Conservation (phyloP, 106 monocot species). For the Cymbidium sinense region DNA sequence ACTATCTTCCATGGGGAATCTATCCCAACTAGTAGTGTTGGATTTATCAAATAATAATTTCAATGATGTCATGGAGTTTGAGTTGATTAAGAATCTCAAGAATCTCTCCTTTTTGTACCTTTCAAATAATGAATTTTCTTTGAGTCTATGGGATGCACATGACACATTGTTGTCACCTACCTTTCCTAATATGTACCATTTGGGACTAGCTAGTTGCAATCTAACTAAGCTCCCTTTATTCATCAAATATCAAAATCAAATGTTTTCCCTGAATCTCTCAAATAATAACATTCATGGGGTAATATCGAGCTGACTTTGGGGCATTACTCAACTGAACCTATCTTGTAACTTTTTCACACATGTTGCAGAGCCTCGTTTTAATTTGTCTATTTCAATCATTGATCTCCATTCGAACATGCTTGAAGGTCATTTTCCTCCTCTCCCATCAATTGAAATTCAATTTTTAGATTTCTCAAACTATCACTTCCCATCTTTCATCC, state of each 20-base stretch:
- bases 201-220: too few species aligned
- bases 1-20: slow-evolving; percentile 30
- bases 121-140: slow-evolving; percentile 15
- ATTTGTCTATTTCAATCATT: too few species aligned
- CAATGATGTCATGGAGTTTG: slow-evolving; percentile 35
- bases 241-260: slow-evolving; percentile 20
- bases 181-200: slow-evolving; percentile 16
- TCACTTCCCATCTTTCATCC: too few species aligned
- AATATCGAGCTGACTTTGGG: slow-evolving; percentile 68
- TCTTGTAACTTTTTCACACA: too few species aligned
- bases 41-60: slow-evolving; percentile 48
- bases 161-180: neutral
- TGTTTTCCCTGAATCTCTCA: too few species aligned
- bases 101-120: slow-evolving; percentile 42
- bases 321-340: slow-evolving; percentile 27
- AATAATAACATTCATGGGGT: slow-evolving; percentile 40
- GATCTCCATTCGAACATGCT: slow-evolving; percentile 59
- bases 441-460: neutral
- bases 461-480: too few species aligned
- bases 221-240: slow-evolving; percentile 31
- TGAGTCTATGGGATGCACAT: too few species aligned
- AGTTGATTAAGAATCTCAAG: slow-evolving; percentile 14
- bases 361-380: too few species aligned
- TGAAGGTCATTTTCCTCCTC: slow-evolving; percentile 36
- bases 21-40: slow-evolving; percentile 26